Percentiles rank a stretch among this genome's conserved stretches.
Conservation (phyloP, 495 filamentous ascomycete genomes). For the Neurospora discreta region DNA sequence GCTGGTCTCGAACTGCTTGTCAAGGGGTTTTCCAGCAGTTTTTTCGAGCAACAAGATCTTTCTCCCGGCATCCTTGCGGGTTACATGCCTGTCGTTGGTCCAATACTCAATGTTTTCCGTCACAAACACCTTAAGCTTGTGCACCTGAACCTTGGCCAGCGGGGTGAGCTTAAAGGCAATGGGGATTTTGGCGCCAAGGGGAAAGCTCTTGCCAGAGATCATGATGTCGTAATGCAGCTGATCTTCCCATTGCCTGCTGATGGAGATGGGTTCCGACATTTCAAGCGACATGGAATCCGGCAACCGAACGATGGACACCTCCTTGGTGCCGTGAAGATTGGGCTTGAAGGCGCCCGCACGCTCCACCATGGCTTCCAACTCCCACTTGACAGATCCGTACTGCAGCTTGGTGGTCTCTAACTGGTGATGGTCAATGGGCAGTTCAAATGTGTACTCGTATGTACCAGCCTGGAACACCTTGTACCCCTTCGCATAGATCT, state of each 20-base stretch:
- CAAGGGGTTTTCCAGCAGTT: slow-evolving; percentile 65
- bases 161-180: slow-evolving; percentile 97
- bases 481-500: slow-evolving; percentile 78
- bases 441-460: slow-evolving; percentile 90
- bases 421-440: slow-evolving; percentile 83
- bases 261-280: slow-evolving; percentile 91
- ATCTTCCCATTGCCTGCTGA: slow-evolving; percentile 95
- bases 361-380: slow-evolving; percentile 79
- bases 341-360: slow-evolving; percentile 86
- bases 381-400: slow-evolving; percentile 78
- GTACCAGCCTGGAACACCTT: slow-evolving; percentile 81
- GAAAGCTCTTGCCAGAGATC: slow-evolving; percentile 97
- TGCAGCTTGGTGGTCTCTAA: slow-evolving; percentile 89
- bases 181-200: slow-evolving; percentile 81
- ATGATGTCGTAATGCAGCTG: slow-evolving; percentile 98
- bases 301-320: slow-evolving; percentile 77
- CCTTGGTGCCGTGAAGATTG: slow-evolving; percentile 74
- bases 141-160: slow-evolving; percentile 90
- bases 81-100: slow-evolving; percentile 76
- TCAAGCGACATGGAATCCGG: slow-evolving; percentile 89
- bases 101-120: slow-evolving; percentile 94
- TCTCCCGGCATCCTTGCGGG: slow-evolving; percentile 70
- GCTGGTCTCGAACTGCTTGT: slow-evolving; percentile 68
- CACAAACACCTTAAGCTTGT: slow-evolving; percentile 89
- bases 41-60: slow-evolving; percentile 91